Base-by-base conservation (phyloP, 2,329 filamentous ascomycete species). In the Mycosphaerella arachidis region DNA sequence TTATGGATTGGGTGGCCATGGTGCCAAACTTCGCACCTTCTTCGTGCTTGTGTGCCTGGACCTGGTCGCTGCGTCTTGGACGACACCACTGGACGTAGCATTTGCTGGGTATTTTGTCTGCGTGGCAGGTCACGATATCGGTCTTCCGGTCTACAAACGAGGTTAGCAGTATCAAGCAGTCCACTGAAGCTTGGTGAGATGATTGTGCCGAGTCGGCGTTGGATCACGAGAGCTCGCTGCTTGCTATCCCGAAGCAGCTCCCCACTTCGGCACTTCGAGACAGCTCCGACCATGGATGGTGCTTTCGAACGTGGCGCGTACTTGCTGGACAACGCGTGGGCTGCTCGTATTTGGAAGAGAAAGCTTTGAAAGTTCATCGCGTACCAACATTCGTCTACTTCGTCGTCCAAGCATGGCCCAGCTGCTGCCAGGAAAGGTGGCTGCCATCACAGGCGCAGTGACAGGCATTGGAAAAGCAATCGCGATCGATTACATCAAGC, bases 391-490 rank as follows among this genome's bases (percentile, higher is more conserved):
- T 33, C 46, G 27, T 29, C 29, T 29, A 30, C 7, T 10, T 50
- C n/a, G 29, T 12, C 29, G 10, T 18, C 29, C 20, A 16, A 40
- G 20, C 13, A 64, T 66, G 64, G 60, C 58, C 35, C 53, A 58
- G 46, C 65, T 94, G 67, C 85, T 95, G 59, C 72, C 77, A 57
- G 85, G 84, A 74, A 95, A 95, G 76, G 88, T 87, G 12, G 90
- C 90, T 75, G 89, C 91, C 72, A 91, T 96, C 70, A 96, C 91
- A 0, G 91, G 92, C 65, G 91, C 90, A 59, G 88, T 88, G 3
- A 95, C 91, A 1, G 91, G 91, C 53, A 96, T 96, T 68, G 92
- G 92, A 55, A 84, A 90, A 65, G 92, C 91, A 67, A 95, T 96
- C 64, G 86, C 88, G 46, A 82, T 96, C 54, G 87, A 87, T 68